Base-by-base conservation (phyloP, 179 eudicot species). In the Beta lomatogona region DNA sequence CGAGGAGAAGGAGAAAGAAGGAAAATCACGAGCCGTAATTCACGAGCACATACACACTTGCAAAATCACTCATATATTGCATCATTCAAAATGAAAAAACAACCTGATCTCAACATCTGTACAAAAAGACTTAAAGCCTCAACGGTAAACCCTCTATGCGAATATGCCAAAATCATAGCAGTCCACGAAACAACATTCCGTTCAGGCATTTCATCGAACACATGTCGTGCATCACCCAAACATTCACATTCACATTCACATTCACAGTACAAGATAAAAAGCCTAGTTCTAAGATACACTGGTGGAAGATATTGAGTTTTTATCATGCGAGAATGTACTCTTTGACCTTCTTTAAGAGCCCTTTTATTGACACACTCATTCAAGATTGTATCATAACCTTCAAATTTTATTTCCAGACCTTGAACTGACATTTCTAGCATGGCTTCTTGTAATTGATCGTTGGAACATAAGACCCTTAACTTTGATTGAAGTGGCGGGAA, bases 121-220 rank as follows among this genome's bases (percentile, higher is more conserved):
- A 88, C 81, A 88, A 94, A 89, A 75, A 91, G 91, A 82, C 36
- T 58, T 31, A 90, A 48, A 81, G 94, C 92, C 80, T 90, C 89
- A 6, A 77, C 81, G 54, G 84, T 46, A 75, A 75, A 79, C 81
- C 97, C 97, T 48, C 82, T 83, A 59, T 81, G 88, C 16, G 94
- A 88, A 86, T 90, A 93, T 72, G 89, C 97, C 3, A 94, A 87
- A 67, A 94, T 87, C 91, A 94, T 88, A 0, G 97, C 97, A 9
- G 98, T 94, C 96, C 97, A 94, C 31, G 96, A 89, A 73, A 94
- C 93, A 21, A 94, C 94, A 86, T 91, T 92, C 81, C 92, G 85
- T 13, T 91, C 88, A 67, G 91, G 94, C 96, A 93, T 93, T 90
- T 93, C 93, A 77, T 94, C 97, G 64, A 94, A 89, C 94, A 92